Percentiles rank a stretch among this genome's conserved stretches.
These are phyloP conservation scores for Chionographis japonica DNA, from an alignment of 106 monocot species.

Conservation along the genomic window DNA sequence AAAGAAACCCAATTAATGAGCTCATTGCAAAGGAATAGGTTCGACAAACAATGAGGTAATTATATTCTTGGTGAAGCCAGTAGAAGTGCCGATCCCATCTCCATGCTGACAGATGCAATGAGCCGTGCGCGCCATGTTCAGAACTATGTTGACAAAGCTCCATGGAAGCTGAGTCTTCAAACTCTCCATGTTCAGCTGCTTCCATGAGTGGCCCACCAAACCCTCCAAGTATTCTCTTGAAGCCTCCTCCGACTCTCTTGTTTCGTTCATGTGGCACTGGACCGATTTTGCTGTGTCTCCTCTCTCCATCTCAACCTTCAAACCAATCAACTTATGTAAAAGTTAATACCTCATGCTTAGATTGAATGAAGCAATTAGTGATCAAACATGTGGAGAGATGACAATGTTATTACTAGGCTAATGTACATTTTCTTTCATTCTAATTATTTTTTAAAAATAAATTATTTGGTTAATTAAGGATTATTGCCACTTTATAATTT, in stretches of 20 bases:
- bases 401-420: no score
- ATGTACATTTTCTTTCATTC: no score
- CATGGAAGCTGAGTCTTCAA: background rate
- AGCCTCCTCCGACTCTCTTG: background rate
- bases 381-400: no score
- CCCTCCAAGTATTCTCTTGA: background rate
- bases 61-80: background rate
- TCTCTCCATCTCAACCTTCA: background rate
- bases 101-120: conserved; percentile 17
- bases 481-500: no score
- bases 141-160: background rate
- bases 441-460: no score
- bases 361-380: no score
- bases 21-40: background rate
- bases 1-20: no score
- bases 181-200: background rate
- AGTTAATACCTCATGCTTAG: no score
- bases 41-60: conserved; percentile 3
- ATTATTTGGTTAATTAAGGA: no score
- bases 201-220: conserved; percentile 3
- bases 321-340: no score
- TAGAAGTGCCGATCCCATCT: conserved; percentile 8
- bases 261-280: background rate
- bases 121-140: conserved; percentile 10
- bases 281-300: background rate